Evolutionary conservation across 768 basidiomycete species (phyloP).

Genomic region (Candolleomyces eurysporus): DNA sequence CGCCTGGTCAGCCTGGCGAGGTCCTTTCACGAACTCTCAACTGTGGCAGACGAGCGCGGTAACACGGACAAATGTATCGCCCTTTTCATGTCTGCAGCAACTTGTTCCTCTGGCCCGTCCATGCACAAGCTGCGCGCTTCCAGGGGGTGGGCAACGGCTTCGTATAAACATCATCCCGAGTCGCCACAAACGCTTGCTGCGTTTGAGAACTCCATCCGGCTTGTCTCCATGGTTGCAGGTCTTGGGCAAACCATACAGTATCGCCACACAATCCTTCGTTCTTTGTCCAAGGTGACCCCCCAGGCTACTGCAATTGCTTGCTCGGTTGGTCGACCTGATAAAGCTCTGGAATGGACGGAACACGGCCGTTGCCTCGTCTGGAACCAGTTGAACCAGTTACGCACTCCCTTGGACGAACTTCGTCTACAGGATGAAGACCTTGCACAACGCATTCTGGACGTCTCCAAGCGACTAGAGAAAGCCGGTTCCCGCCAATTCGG

Average conservation of each 20-base stretch:
- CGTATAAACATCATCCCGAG: background rate
- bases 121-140: no score
- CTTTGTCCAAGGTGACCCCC: background rate
- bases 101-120: no score
- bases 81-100: no score
- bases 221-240: conserved; percentile 1
- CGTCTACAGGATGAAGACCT: conserved; percentile 6
- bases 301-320: conserved; percentile 25
- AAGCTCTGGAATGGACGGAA: conserved; percentile 32
- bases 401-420: conserved; percentile 22
- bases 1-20: no score
- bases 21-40: no score
- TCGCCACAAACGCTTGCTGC: background rate
- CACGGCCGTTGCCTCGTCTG: conserved; percentile 27
- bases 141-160: no score
- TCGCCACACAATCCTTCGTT: background rate
- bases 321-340: conserved; percentile 14
- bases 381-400: conserved; percentile 23
- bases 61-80: no score
- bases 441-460: conserved; percentile 9
- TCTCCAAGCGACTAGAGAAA: conserved; percentile 14
- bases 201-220: background rate
- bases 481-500: background rate
- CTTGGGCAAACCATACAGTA: conserved; percentile 4
- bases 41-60: no score